Evolutionary conservation across 2,329 filamentous ascomycete species (phyloP).

Genomic region (Macroventuria anomochaeta): DNA sequence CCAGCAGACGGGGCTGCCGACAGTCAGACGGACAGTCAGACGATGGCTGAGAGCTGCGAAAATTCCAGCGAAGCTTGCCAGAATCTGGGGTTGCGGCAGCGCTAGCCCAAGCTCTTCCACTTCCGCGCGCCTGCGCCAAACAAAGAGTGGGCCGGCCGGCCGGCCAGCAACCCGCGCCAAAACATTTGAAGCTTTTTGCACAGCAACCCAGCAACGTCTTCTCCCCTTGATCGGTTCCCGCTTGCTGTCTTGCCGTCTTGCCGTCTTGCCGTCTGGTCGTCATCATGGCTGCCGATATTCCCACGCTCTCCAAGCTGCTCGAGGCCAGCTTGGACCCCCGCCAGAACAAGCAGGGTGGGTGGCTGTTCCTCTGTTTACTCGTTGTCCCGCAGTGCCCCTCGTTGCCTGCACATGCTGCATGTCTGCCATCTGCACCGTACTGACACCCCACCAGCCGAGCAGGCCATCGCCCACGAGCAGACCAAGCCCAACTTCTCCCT

Average conservation of each 20-base stretch:
- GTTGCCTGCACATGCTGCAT: neutral
- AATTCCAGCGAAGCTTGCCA: neutral
- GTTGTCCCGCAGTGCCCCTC: constrained; percentile 13
- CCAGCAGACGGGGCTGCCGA: neutral
- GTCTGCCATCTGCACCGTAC: too few relatives aligned
- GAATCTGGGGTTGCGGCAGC: constrained; percentile 20
- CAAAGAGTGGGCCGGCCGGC: constrained; percentile 17
- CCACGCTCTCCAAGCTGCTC: constrained; percentile 78
- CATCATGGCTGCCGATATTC: constrained; percentile 66
- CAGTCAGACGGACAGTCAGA: neutral
- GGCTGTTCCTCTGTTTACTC: constrained; percentile 24
- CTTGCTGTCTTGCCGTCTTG: constrained; percentile 8
- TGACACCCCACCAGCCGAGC: constrained; percentile 71
- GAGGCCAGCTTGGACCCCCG: constrained; percentile 87
- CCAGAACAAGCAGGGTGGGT: constrained; percentile 86
- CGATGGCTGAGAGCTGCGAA: neutral
- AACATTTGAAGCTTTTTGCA: constrained; percentile 18
- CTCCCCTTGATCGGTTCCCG: constrained; percentile 2
- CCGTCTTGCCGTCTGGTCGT: constrained; percentile 8
- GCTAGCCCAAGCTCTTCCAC: neutral
- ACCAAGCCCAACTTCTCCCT: constrained; percentile 87
- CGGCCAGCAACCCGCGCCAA: constrained; percentile 27
- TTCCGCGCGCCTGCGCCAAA: constrained; percentile 6
- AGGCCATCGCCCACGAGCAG: constrained; percentile 78
- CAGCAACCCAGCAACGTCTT: constrained; percentile 1